These are phyloP conservation scores for Suillus decipiens DNA, from an alignment of 768 basidiomycete species.

Conservation along the genomic window DNA sequence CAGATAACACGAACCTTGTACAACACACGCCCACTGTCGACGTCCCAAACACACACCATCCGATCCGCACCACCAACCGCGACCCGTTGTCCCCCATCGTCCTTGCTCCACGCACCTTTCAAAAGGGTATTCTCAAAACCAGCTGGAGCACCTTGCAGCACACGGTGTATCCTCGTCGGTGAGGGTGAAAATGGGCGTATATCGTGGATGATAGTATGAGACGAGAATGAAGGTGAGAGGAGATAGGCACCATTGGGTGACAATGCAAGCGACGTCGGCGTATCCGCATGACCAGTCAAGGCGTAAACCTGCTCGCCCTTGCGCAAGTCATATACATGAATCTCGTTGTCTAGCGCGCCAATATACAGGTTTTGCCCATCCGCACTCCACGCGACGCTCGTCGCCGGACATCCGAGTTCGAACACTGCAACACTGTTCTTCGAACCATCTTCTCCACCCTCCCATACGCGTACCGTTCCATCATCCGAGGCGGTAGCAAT, in stretches of 20 bases:
- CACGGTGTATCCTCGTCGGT: slow-evolving; percentile 77
- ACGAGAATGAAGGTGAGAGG: slow-evolving; percentile 89
- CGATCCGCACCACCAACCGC: slow-evolving; percentile 91
- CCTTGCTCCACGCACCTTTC: slow-evolving; percentile 85
- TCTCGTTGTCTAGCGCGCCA: slow-evolving; percentile 94
- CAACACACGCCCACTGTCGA: slow-evolving; percentile 69
- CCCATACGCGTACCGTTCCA: slow-evolving; percentile 90
- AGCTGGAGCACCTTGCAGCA: slow-evolving; percentile 82
- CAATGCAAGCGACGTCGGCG: slow-evolving; percentile 88
- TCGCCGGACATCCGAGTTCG: slow-evolving; percentile 87
- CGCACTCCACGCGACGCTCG: slow-evolving; percentile 87
- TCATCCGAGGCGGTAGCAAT: slow-evolving; percentile 91
- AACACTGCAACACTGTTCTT: slow-evolving; percentile 81
- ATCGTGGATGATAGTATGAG: slow-evolving; percentile 87
- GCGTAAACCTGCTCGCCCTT: slow-evolving; percentile 80
- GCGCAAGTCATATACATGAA: slow-evolving; percentile 91
- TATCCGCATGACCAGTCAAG: slow-evolving; percentile 86
- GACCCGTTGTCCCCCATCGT: slow-evolving; percentile 78
- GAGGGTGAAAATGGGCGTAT: slow-evolving; percentile 91
- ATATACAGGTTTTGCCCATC: slow-evolving; percentile 90
- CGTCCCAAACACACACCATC: slow-evolving; percentile 86
- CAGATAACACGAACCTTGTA: slow-evolving; percentile 63
- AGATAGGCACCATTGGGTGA: slow-evolving; percentile 89
- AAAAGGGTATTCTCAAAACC: slow-evolving; percentile 91
- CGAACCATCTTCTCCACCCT: slow-evolving; percentile 71